Evolutionary conservation across 345 rosid species (phyloP), one percentile per base, ranked within the genome.

Genomic region (Mallotus nudiflorus): DNA sequence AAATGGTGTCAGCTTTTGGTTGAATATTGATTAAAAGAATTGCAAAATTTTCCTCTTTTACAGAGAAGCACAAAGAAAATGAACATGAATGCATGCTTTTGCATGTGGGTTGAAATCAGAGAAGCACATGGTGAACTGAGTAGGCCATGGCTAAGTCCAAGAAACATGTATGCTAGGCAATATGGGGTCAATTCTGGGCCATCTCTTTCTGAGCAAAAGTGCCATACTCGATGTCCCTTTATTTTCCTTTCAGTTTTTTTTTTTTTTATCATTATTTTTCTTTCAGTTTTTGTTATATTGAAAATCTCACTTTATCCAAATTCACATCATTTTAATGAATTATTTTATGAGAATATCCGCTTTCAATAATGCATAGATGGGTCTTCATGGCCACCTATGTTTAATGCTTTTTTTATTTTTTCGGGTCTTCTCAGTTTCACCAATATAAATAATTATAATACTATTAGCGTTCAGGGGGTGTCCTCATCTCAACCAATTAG

Each of bases 61-160:
- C 76, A 77, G 80, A 62, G 83, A 51, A 66, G 74, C 63, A 33
- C 10, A 11, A 67, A 58, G 75, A 70, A 67, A 63, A 77, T 14
- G 76, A 72, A 62, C 69, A 74, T 65, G 78, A 24, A 31, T 65
- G 71, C 72, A 52, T 61, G 67, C 73, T 66, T 63, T 73, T 72
- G 81, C 84, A 81, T 71, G 81, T 83, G 81, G 62, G 67, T 11
- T 15, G 72, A 49, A 52, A 29, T 35, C 77, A 81, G 85, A 79
- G 48, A n/a, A 54, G 77, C 85, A 75, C 87, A 71, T 81, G 78
- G 4, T 59, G 52, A 22, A 3, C 28, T 67, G 77, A 61, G 71
- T 61, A 52, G 52, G 48, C 51, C 52, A 42, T 8, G 11, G 46
- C 13, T 12, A 4, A 37, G 28, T 69, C 59, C 73, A 57, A 62